Evolutionary conservation across 1,284 basidiomycete genomes (phyloP).

Genomic region (Ceraceosorus guamensis): DNA sequence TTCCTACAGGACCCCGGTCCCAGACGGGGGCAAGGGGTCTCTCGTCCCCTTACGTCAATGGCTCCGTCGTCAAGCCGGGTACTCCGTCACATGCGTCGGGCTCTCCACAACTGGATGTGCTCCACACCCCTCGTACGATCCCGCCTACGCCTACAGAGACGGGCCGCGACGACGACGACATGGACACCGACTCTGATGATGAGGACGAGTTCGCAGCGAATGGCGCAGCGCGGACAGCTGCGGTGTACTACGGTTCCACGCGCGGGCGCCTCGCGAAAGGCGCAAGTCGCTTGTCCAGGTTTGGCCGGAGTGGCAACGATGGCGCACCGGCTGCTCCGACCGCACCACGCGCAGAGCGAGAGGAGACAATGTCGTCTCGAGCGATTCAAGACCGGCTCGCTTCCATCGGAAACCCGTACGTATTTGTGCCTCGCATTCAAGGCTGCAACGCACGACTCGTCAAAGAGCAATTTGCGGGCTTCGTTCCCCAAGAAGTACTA

Average conservation of each 20-base stretch:
- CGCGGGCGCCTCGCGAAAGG: too few relatives aligned
- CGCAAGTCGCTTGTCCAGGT: too few relatives aligned
- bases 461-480: slow-evolving; percentile 23
- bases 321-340: too few relatives aligned
- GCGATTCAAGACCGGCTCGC: slow-evolving; percentile 16
- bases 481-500: slow-evolving; percentile 30
- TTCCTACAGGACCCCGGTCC: too few relatives aligned
- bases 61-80: too few relatives aligned
- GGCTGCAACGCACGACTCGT: slow-evolving; percentile 27
- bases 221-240: too few relatives aligned
- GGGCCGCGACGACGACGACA: slow-evolving; percentile 7
- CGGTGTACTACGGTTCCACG: too few relatives aligned
- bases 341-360: too few relatives aligned
- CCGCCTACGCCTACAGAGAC: slow-evolving; percentile 1
- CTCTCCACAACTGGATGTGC: too few relatives aligned
- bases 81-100: too few relatives aligned
- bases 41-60: too few relatives aligned
- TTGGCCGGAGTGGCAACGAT: not conserved
- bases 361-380: not conserved
- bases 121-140: slow-evolving; percentile 7
- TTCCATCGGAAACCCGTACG: slow-evolving; percentile 17
- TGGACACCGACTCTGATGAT: slow-evolving; percentile 6
- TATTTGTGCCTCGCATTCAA: slow-evolving; percentile 22
- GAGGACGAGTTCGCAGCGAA: slow-evolving; percentile 7
- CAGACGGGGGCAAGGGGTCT: too few relatives aligned